Evolutionary conservation across 306 rosid species (phyloP), one percentile per base, ranked within the genome.

Genomic region (Pyrus betulifolia): DNA sequence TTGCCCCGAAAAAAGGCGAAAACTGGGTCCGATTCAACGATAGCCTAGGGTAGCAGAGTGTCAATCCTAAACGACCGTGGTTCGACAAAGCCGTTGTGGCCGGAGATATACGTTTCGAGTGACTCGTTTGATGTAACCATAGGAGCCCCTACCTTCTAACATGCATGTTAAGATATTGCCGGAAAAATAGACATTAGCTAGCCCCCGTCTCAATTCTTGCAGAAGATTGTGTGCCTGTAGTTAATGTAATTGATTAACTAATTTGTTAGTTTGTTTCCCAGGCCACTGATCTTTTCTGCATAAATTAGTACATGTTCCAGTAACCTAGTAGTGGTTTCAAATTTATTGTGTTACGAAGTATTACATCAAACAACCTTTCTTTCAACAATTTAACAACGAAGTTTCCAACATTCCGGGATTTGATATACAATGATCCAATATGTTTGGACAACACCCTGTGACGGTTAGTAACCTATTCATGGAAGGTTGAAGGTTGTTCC

Each of bases 281-380:
- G 86, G 82, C 81, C 84, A 67, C 75, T 51, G 22, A 90, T 87
- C 81, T 76, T 89, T 79, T 85, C 94, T 93, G 84, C 80, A 70
- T 69, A 68, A 79, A 59, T 71, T 61, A 85, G 78, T 62, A 75
- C 65, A 67, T 23, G 25, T 52, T 52, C 38, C 17, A 40, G 35
- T 44, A 75, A 79, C 28, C 38, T 62, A 49, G 51, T 33, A 27
- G 46, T 11, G 66, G 66, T 14, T 10, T 35, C 19, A 57, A 33
- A 73, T 44, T 62, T 23, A 19, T 33, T 33, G 38, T 33, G 38
- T 33, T 33, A 33, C 7, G 38, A 33, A 33, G 8, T 33, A 33
- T 33, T 33, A 33, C 38, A 33, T 33, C 38, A 3, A 33, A 33
- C 38, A 33, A 40, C 21, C 44, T 8, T n/a, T 59, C 4, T 19